Percentiles rank a stretch among this genome's conserved stretches.
phyloP scores from a whole-genome alignment of 106 monocot species.

The Vanilla planifolia region DNA sequence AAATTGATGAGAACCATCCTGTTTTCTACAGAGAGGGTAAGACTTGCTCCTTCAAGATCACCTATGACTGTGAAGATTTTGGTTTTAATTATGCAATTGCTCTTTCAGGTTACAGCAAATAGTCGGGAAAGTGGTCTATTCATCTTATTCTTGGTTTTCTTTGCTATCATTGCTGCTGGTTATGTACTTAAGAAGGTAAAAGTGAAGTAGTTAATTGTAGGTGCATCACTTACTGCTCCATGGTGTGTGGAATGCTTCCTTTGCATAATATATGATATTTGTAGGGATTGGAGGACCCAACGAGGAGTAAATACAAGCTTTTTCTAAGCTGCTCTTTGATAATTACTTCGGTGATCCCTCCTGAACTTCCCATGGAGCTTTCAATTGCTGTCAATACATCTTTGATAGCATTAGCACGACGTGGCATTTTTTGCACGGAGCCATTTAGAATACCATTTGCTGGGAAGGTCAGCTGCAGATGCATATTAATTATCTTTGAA shows the following conservation, averaged over 20 bases:
- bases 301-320: slow-evolving; percentile 97
- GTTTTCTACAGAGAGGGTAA: slow-evolving; percentile 96
- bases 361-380: slow-evolving; percentile 97
- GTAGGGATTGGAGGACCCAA: slow-evolving; percentile 97
- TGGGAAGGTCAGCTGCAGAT: slow-evolving; percentile 38
- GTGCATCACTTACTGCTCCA: too few species aligned
- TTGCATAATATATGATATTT: slow-evolving; percentile 2
- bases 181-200: slow-evolving; percentile 97
- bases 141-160: slow-evolving; percentile 93
- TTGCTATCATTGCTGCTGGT: slow-evolving; percentile 97
- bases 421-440: slow-evolving; percentile 98
- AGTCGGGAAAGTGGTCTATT: slow-evolving; percentile 97
- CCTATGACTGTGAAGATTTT: not conserved
- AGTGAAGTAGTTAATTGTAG: too few species aligned
- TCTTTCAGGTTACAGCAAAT: slow-evolving; percentile 92
- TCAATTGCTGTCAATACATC: slow-evolving; percentile 99
- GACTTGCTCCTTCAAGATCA: slow-evolving; percentile 2
- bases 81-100: slow-evolving; percentile 1
- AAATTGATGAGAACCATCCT: slow-evolving; percentile 97
- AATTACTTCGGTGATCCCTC: slow-evolving; percentile 95
- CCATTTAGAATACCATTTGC: slow-evolving; percentile 99
- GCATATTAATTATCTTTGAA: not conserved
- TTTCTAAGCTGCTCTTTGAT: slow-evolving; percentile 98
- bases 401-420: slow-evolving; percentile 92
- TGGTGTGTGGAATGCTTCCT: too few species aligned